phyloP scores from a whole-genome alignment of 225 moss, liverwort and hornwort genomes.

The Bryum argenteum region DNA sequence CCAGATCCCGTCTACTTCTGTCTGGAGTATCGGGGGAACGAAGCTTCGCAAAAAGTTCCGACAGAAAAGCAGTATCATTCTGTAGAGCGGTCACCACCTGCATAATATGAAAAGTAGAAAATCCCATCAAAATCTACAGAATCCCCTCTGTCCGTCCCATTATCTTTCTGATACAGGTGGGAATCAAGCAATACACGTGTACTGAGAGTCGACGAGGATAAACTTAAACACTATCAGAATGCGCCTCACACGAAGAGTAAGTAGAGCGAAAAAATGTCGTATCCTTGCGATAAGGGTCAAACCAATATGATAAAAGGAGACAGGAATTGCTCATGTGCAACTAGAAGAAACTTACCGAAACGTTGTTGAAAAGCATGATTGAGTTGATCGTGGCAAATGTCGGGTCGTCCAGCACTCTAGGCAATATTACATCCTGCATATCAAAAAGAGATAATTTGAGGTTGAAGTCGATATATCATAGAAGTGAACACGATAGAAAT shows the following conservation, averaged over 20 bases:
- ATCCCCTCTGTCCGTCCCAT: too few relatives aligned
- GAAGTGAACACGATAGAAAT: too few relatives aligned
- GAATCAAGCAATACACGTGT: too few relatives aligned
- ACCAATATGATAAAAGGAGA: not conserved
- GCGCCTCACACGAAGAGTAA: too few relatives aligned
- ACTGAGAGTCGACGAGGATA: too few relatives aligned
- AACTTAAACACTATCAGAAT: too few relatives aligned
- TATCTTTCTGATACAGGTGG: too few relatives aligned
- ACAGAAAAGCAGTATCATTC: slow-evolving; percentile 76
- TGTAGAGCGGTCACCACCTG: slow-evolving; percentile 96
- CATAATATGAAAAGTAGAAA: slow-evolving; percentile 28
- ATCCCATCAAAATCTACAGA: slow-evolving; percentile 8
- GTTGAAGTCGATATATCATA: slow-evolving; percentile 11
- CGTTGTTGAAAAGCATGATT: slow-evolving; percentile 97
- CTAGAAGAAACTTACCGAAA: slow-evolving; percentile 62
- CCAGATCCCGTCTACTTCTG: slow-evolving; percentile 79
- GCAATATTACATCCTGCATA: slow-evolving; percentile 93
- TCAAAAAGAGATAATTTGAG: slow-evolving; percentile 25
- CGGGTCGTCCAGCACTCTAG: slow-evolving; percentile 93
- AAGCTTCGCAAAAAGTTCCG: slow-evolving; percentile 84
- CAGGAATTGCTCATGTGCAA: slow-evolving; percentile 1
- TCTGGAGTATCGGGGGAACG: slow-evolving; percentile 82
- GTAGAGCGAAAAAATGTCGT: too few relatives aligned
- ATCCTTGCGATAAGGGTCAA: too few relatives aligned
- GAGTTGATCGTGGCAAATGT: slow-evolving; percentile 98